Evolutionary conservation across 805 yeast genomes (phyloP).

Genomic region (Saturnispora ahearnii): DNA sequence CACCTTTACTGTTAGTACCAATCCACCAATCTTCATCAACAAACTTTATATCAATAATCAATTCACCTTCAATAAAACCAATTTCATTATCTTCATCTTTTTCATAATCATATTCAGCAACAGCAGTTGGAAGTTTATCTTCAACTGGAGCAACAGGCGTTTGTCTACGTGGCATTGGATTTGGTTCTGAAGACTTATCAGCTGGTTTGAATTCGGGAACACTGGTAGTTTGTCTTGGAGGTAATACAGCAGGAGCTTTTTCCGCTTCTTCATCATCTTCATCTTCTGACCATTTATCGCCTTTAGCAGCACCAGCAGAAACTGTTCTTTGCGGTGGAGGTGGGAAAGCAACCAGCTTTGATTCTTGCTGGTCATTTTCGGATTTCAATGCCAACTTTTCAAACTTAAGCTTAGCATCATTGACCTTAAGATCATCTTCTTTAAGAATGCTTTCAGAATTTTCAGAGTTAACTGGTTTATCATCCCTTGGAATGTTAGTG

Average conservation of each 20-base stretch:
- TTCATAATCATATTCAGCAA: conserved; percentile 74
- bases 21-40: conserved; percentile 71
- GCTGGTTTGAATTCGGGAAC: conserved; percentile 6
- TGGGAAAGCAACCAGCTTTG: conserved; percentile 10
- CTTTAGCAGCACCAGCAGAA: conserved; percentile 15
- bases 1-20: conserved; percentile 32
- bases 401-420: conserved; percentile 26
- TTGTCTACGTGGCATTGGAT: conserved; percentile 14
- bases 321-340: conserved; percentile 14
- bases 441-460: conserved; percentile 13
- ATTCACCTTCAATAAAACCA: conserved; percentile 56
- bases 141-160: conserved; percentile 8
- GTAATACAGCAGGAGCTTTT: conserved; percentile 17
- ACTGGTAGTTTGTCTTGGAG: conserved; percentile 18
- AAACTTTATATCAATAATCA: conserved; percentile 54
- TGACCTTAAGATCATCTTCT: conserved; percentile 25
- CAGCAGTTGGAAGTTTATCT: conserved; percentile 37
- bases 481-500: conserved; percentile 32
- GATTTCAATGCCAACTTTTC: conserved; percentile 23
- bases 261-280: conserved; percentile 19
- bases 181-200: conserved; percentile 7
- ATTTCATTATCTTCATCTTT: conserved; percentile 74
- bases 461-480: conserved; percentile 25
- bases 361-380: conserved; percentile 16
- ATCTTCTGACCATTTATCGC: conserved; percentile 13